phyloP scores from a whole-genome alignment of 2,329 filamentous ascomycete species.

The Cladosporium sp. region DNA sequence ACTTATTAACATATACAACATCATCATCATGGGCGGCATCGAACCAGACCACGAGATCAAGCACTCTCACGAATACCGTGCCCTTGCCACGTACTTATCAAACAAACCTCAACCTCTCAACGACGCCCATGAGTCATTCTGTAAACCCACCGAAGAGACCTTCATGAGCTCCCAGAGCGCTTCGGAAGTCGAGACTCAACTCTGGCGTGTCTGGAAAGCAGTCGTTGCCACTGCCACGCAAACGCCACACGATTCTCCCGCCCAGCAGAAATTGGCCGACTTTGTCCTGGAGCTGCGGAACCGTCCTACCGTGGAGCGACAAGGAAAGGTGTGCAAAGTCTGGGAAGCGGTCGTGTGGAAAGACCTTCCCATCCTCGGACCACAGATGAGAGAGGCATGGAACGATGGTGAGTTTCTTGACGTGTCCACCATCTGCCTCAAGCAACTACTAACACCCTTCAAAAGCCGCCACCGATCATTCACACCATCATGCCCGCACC shows the following conservation, averaged over 20 bases:
- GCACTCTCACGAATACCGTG: conserved; percentile 11
- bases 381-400: conserved; percentile 35
- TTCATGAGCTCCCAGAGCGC: conserved; percentile 21
- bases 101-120: not conserved
- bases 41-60: conserved; percentile 13
- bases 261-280: conserved; percentile 24
- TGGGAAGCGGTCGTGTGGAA: conserved; percentile 30
- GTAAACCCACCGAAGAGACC: conserved; percentile 26
- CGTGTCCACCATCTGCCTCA: not conserved
- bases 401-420: conserved; percentile 26
- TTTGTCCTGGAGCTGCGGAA: conserved; percentile 25
- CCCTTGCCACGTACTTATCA: conserved; percentile 1
- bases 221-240: conserved; percentile 26
- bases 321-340: conserved; percentile 26
- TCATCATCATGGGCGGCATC: conserved; percentile 4
- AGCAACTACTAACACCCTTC: not conserved
- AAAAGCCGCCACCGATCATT: conserved; percentile 26
- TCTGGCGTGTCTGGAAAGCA: conserved; percentile 27
- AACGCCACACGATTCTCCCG: conserved; percentile 25
- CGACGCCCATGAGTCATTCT: conserved; percentile 20
- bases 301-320: conserved; percentile 22
- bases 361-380: conserved; percentile 34
- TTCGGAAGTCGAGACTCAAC: conserved; percentile 25
- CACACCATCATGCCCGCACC: conserved; percentile 22
- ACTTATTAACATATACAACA: not conserved